Conservation (phyloP, 306 rosid genomes). For the Medicago lupulina region DNA sequence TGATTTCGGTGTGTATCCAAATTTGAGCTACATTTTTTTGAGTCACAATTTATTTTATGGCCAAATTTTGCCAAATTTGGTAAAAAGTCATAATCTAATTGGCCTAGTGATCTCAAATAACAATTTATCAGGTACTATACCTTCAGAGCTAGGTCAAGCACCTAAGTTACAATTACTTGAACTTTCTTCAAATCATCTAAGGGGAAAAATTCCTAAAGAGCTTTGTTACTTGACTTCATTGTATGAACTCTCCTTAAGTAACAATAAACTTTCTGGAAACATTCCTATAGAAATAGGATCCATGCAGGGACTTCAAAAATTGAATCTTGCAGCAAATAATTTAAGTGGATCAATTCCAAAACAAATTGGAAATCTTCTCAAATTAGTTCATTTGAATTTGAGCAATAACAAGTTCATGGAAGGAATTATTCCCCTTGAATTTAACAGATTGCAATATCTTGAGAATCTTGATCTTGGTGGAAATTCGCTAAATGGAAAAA, state of each 20-base stretch:
- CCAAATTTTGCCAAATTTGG: conserved; percentile 38
- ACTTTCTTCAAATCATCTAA: conserved; percentile 47
- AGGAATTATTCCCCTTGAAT: conserved; percentile 36
- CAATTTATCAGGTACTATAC: conserved; percentile 41
- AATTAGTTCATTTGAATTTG: conserved; percentile 24
- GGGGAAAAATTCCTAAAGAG: conserved; percentile 53
- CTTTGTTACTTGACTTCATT: conserved; percentile 39
- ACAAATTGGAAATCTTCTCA: conserved; percentile 8
- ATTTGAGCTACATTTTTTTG: conserved; percentile 28
- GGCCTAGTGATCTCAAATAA: conserved; percentile 17
- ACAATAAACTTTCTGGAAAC: conserved; percentile 38
- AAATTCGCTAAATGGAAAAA: conserved; percentile 34
- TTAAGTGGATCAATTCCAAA: conserved; percentile 40
- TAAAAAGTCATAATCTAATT: conserved; percentile 16
- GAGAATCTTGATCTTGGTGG: conserved; percentile 52
- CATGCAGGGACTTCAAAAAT: not conserved
- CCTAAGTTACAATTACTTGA: conserved; percentile 30
- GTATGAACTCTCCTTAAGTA: not conserved
- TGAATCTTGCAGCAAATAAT: conserved; percentile 37
- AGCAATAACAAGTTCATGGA: conserved; percentile 34
- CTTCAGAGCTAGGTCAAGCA: conserved; percentile 38
- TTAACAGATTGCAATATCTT: conserved; percentile 36
- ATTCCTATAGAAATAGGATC: conserved; percentile 39
- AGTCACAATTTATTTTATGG: conserved; percentile 42
- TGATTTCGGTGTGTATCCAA: conserved; percentile 51